These are phyloP conservation scores for Mycena sp. DNA, from an alignment of 1,284 basidiomycete genomes.

Conservation along the genomic window DNA sequence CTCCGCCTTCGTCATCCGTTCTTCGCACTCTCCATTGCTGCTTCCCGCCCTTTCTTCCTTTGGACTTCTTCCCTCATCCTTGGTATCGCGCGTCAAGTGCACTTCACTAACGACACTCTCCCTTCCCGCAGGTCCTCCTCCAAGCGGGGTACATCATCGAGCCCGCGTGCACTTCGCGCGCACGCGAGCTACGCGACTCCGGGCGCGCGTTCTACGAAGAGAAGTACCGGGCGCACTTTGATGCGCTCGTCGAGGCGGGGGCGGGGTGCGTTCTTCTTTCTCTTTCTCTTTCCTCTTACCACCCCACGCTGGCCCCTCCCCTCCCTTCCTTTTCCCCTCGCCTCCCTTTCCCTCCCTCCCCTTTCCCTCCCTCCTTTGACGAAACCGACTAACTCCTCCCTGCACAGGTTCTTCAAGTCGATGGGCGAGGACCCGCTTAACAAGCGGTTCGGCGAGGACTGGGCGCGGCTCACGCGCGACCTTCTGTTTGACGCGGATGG, in stretches of 20 bases:
- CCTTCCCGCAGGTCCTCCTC: slow-evolving; percentile 67
- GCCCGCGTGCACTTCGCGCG: slow-evolving; percentile 75
- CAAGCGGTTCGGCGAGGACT: slow-evolving; percentile 66
- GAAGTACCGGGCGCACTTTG: slow-evolving; percentile 89
- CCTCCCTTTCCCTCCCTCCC: too few relatives aligned
- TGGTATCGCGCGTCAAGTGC: too few relatives aligned
- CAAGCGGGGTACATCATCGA: slow-evolving; percentile 92
- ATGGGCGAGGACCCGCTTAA: slow-evolving; percentile 90
- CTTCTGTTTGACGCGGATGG: slow-evolving; percentile 88
- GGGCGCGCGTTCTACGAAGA: slow-evolving; percentile 85
- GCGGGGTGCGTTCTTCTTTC: slow-evolving; percentile 39
- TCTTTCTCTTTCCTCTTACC: not conserved
- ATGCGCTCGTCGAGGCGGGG: slow-evolving; percentile 78
- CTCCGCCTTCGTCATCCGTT: too few relatives aligned
- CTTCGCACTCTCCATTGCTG: too few relatives aligned
- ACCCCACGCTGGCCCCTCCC: too few relatives aligned
- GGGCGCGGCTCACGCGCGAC: slow-evolving; percentile 85
- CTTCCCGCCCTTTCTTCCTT: too few relatives aligned
- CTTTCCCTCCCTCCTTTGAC: too few relatives aligned
- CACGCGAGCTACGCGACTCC: slow-evolving; percentile 66
- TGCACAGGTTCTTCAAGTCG: slow-evolving; percentile 76
- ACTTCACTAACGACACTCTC: too few relatives aligned
- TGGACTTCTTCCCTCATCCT: too few relatives aligned
- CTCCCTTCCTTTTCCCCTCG: too few relatives aligned
- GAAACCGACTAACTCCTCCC: too few relatives aligned